Evolutionary conservation across 208 protist genomes (phyloP), one percentile per base, ranked within the genome.

Genomic region (Crithidia acanthocephali): DNA sequence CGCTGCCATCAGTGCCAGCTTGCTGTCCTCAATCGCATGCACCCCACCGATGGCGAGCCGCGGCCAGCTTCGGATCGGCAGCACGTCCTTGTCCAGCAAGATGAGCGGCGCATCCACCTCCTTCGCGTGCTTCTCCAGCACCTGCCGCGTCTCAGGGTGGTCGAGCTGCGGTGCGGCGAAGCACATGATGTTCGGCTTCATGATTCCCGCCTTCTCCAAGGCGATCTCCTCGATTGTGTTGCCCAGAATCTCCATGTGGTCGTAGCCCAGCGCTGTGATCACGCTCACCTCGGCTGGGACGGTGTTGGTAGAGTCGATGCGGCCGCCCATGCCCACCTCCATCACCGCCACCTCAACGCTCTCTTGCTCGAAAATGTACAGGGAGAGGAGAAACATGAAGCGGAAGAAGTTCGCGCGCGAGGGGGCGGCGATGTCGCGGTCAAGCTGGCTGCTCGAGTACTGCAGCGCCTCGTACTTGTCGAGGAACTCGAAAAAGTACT

Each of bases 271-370:
- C 1, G 94, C 69, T 0, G 97, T 98, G 35, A 99, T 95, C 25
- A 95, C 83, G 76, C 83, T 91, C n/a, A 96, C 91, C 35, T 90
- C 84, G 1, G 87, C 69, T 1, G 75, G 74, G 20, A 99, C 75
- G 0, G 97, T 80, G 85, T 98, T 99, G 15, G 96, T 98, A 8
- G 88, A 66, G 79, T 98, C 97, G 37, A 95, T 74, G 50, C 88
- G 74, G 23, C 98, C 98, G 50, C 98, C 98, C n/a, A 99, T 79
- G 20, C 98, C 97, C 40, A 97, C 93, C 79, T 99, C 97, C 47
- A 98, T 83, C 30, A 99, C 86, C 25, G 84, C 87, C 20, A 98
- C 89, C 50, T 97, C 88, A n/a, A 98, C 90, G 40, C 82, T 79
- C 69, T 96, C 87, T 25, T 82, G 73, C 15, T 76, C 73, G 48